Evolutionary conservation across 768 basidiomycete genomes (phyloP).

Genomic region (Hypsizygus marmoreus): DNA sequence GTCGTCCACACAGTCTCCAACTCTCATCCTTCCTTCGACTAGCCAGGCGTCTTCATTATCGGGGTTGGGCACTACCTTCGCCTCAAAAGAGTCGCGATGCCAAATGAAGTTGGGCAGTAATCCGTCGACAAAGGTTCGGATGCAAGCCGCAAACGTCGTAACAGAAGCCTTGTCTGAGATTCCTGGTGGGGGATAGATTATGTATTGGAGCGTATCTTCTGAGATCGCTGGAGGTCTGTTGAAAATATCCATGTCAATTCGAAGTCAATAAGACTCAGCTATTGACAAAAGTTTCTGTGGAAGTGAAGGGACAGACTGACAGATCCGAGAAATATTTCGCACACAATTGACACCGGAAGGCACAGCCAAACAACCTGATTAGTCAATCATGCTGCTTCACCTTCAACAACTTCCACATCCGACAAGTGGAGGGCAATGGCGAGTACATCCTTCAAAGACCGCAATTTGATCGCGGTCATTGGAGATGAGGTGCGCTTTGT

Average conservation of each 20-base stretch:
- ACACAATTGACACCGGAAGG: slow-evolving; percentile 13
- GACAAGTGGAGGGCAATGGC: slow-evolving; percentile 11
- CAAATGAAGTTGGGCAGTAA: slow-evolving; percentile 68
- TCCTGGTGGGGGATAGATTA: slow-evolving; percentile 60
- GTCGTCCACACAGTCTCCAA: slow-evolving; percentile 97
- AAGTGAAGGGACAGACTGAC: too few relatives aligned
- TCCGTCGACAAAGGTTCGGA: slow-evolving; percentile 55
- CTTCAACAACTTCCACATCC: slow-evolving; percentile 4
- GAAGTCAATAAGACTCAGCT: background rate
- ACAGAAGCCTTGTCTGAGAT: slow-evolving; percentile 60
- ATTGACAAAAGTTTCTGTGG: too few relatives aligned
- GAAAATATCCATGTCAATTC: slow-evolving; percentile 60
- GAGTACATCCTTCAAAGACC: slow-evolving; percentile 67
- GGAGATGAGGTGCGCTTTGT: slow-evolving; percentile 81
- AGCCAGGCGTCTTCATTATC: slow-evolving; percentile 51
- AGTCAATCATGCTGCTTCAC: too few relatives aligned
- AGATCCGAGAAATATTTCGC: too few relatives aligned
- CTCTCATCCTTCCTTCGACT: slow-evolving; percentile 83
- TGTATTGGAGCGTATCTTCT: slow-evolving; percentile 84
- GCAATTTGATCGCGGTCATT: slow-evolving; percentile 91
- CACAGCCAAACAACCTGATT: slow-evolving; percentile 9
- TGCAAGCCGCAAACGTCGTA: slow-evolving; percentile 68
- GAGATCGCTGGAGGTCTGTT: slow-evolving; percentile 76
- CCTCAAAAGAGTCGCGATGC: slow-evolving; percentile 83
- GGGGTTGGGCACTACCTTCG: slow-evolving; percentile 60